phyloP scores from a whole-genome alignment of 2,329 filamentous ascomycete species.

The Alternaria arbusti region DNA sequence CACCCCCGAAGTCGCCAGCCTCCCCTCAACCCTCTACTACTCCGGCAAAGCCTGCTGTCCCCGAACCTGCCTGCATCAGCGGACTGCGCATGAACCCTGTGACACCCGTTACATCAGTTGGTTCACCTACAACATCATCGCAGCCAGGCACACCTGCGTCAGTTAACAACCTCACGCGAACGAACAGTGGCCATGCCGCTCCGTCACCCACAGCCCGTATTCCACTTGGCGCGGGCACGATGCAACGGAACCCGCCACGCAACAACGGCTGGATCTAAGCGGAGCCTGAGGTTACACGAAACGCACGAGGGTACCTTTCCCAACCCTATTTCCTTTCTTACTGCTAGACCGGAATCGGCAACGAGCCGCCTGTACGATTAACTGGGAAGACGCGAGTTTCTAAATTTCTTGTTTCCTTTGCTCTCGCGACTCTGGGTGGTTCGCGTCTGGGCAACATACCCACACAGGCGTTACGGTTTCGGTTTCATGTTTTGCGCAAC shows the following conservation, averaged over 20 bases:
- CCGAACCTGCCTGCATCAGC: slow-evolving; percentile 25
- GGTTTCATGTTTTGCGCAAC: slow-evolving; percentile 17
- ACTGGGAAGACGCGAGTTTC: slow-evolving; percentile 1
- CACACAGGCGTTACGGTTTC: slow-evolving; percentile 20
- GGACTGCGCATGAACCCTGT: slow-evolving; percentile 47
- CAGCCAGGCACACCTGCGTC: slow-evolving; percentile 21
- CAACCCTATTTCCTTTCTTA: slow-evolving; percentile 1
- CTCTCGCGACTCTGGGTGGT: background rate
- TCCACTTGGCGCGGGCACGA: slow-evolving; percentile 45
- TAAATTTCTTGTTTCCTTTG: background rate
- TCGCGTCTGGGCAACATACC: slow-evolving; percentile 3
- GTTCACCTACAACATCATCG: slow-evolving; percentile 24
- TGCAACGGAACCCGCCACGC: slow-evolving; percentile 42
- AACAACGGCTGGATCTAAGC: slow-evolving; percentile 46
- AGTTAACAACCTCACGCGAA: slow-evolving; percentile 18
- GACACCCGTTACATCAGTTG: slow-evolving; percentile 28
- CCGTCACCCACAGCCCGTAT: slow-evolving; percentile 42
- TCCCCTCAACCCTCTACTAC: slow-evolving; percentile 12
- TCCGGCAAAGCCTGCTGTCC: slow-evolving; percentile 9
- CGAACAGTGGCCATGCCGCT: slow-evolving; percentile 19
- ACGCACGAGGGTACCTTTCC: background rate
- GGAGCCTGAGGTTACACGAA: background rate
- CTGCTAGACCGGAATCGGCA: slow-evolving; percentile 8
- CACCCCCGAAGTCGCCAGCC: slow-evolving; percentile 24
- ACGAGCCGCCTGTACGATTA: slow-evolving; percentile 31